A percentile compares a stretch with the other conserved stretches of the same genome.
phyloP scores from a whole-genome alignment of 306 rosid genomes.

The Geum urbanum region DNA sequence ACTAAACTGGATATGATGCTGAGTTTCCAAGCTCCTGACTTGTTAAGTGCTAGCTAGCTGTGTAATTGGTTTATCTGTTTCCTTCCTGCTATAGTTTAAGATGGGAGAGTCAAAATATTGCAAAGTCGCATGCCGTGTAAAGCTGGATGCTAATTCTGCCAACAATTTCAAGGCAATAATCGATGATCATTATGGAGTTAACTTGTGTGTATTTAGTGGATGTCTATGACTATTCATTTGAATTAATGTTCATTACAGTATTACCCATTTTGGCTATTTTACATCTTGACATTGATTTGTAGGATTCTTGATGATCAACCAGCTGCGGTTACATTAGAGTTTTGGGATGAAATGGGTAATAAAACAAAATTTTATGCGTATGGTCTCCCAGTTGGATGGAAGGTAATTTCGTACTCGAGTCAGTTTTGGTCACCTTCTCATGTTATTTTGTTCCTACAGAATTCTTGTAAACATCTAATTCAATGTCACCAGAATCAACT shows the following conservation, averaged over 20 bases:
- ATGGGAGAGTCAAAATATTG: conserved; percentile 88
- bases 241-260: not conserved
- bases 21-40: not conserved
- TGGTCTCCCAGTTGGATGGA: conserved; percentile 86
- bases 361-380: conserved; percentile 81
- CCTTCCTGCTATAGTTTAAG: conserved; percentile 42
- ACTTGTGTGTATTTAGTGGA: conserved; percentile 55
- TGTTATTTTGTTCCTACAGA: not conserved
- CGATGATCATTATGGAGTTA: conserved; percentile 77
- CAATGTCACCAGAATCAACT: conserved; percentile 42
- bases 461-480: conserved; percentile 18
- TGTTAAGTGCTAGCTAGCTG: conserved; percentile 2
- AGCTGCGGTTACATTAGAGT: conserved; percentile 66
- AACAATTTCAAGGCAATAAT: conserved; percentile 86
- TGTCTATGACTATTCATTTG: not conserved
- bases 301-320: conserved; percentile 98
- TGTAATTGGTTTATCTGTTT: not conserved
- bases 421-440: not conserved
- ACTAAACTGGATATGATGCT: not conserved
- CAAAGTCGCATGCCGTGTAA: conserved; percentile 52
- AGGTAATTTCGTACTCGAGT: conserved; percentile 67
- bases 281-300: conserved; percentile 16
- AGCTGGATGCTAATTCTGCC: conserved; percentile 68
- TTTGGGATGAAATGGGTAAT: conserved; percentile 30
- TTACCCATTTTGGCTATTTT: not conserved